Conservation (phyloP, 768 basidiomycete genomes). For the Xanthoconium stramineum region DNA sequence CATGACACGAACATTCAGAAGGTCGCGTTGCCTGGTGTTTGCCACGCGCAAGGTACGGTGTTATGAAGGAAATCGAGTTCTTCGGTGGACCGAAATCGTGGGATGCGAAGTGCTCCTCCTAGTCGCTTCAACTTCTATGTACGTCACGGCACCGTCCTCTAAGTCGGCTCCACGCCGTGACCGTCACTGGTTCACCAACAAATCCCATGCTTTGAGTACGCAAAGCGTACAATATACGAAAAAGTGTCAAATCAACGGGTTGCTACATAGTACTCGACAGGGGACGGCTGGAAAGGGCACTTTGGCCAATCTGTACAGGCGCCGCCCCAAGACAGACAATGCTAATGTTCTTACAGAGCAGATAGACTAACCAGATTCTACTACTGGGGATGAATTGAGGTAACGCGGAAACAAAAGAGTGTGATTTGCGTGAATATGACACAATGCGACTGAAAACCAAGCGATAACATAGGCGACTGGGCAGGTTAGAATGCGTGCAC, state of each 20-base stretch:
- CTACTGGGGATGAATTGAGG: neutral
- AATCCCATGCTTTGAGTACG: no score
- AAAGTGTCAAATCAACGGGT: no score
- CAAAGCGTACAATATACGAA: no score
- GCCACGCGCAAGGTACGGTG: neutral
- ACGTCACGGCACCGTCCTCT: no score
- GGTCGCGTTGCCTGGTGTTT: neutral
- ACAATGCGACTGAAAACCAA: neutral
- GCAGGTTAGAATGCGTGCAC: neutral
- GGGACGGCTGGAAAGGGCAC: no score
- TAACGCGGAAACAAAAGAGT: neutral
- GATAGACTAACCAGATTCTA: neutral
- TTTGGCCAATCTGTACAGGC: neutral
- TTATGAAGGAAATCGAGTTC: neutral
- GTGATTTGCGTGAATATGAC: neutral
- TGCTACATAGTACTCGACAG: no score
- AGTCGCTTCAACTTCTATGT: no score
- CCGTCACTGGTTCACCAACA: no score
- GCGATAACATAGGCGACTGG: neutral
- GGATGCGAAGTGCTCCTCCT: neutral
- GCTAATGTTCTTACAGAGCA: conserved; percentile 6
- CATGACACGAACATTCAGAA: conserved; percentile 2
- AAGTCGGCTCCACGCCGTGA: no score
- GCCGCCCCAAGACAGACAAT: neutral
- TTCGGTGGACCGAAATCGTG: neutral